Evolutionary conservation across 2,329 filamentous ascomycete species (phyloP).

Genomic region (Aureobasidium sp.): DNA sequence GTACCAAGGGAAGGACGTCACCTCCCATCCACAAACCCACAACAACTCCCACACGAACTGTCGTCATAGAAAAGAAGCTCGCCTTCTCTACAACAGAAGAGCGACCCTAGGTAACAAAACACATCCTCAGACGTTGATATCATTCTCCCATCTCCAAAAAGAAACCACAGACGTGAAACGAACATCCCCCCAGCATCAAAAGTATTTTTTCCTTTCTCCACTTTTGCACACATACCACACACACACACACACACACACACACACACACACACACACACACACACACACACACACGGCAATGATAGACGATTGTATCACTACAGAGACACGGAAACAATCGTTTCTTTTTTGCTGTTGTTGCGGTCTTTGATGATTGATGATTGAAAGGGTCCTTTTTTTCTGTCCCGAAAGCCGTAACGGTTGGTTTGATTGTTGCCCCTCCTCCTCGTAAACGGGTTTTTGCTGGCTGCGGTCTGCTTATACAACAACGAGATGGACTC

Average conservation of each 20-base stretch:
- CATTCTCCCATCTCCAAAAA: background rate
- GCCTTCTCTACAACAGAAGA: background rate
- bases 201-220: too few relatives aligned
- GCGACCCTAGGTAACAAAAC: background rate
- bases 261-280: too few relatives aligned
- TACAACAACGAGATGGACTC: background rate
- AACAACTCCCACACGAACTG: background rate
- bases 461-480: background rate
- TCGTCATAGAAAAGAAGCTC: background rate
- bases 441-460: background rate
- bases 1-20: background rate
- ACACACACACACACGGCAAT: background rate
- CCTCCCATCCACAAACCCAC: background rate
- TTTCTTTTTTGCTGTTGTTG: background rate
- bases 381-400: background rate
- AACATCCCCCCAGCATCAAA: background rate
- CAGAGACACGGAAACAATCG: background rate
- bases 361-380: too few relatives aligned
- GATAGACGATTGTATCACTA: background rate
- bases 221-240: too few relatives aligned
- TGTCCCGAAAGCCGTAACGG: too few relatives aligned
- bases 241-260: too few relatives aligned
- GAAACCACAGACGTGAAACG: background rate
- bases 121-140: background rate
- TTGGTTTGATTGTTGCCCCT: background rate